Conservation (phyloP, 805 yeast species). For the Candida fluviatilis region DNA sequence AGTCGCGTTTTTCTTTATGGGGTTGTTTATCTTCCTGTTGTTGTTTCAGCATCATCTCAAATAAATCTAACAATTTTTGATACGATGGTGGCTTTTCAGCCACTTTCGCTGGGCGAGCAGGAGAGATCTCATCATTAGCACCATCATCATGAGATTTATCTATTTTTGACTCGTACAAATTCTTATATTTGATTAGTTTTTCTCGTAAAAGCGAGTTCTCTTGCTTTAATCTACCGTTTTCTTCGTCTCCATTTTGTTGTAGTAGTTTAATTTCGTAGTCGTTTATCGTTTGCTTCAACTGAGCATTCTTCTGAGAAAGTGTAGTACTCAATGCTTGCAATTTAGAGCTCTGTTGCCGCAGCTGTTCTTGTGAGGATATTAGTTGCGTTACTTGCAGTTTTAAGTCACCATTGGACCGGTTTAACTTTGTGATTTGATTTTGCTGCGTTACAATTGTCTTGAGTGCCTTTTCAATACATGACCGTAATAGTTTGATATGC, state of each 20-base stretch:
- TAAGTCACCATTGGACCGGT: conserved; percentile 1
- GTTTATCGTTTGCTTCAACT: not conserved
- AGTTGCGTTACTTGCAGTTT: conserved; percentile 1
- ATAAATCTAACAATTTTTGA: not conserved
- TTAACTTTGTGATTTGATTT: not conserved
- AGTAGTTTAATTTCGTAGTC: not conserved
- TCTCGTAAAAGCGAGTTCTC: conserved; percentile 30
- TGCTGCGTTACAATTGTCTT: conserved; percentile 10
- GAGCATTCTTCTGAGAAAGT: not conserved
- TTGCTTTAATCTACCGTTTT: conserved; percentile 10
- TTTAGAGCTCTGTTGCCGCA: not conserved
- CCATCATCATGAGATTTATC: conserved; percentile 4
- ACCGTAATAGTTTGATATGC: conserved; percentile 20
- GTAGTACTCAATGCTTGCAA: not conserved
- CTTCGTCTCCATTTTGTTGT: not conserved
- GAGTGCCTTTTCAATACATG: conserved; percentile 25
- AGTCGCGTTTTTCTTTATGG: too few relatives aligned
- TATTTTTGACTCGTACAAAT: conserved; percentile 17
- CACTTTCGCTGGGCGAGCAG: not conserved
- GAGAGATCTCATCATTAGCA: too few relatives aligned
- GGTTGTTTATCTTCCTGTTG: too few relatives aligned
- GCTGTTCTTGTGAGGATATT: conserved; percentile 2
- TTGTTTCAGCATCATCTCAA: not conserved
- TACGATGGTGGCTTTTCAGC: not conserved
- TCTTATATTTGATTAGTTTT: conserved; percentile 32